phyloP scores from a whole-genome alignment of 352 stramenopile genomes.

The Globisporangium spinosum region DNA sequence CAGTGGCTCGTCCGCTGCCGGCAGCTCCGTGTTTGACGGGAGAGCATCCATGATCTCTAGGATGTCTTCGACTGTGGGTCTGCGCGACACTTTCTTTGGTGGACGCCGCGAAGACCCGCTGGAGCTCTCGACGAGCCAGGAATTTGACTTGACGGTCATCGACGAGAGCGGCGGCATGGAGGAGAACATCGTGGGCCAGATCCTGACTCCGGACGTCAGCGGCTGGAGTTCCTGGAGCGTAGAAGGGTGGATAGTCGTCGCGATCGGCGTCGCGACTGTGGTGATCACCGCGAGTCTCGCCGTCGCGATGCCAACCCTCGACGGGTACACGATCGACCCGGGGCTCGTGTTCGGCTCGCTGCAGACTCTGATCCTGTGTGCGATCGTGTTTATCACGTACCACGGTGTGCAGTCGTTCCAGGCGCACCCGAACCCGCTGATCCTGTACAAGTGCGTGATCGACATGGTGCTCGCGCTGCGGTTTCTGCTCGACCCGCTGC shows the following conservation, averaged over 20 bases:
- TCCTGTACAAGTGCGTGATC: slow-evolving; percentile 80
- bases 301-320: slow-evolving; percentile 34
- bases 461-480: slow-evolving; percentile 65
- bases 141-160: slow-evolving; percentile 76
- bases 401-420: slow-evolving; percentile 75
- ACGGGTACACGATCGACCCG: slow-evolving; percentile 86
- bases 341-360: slow-evolving; percentile 75
- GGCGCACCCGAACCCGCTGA: slow-evolving; percentile 76
- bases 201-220: slow-evolving; percentile 43
- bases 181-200: slow-evolving; percentile 48
- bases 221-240: slow-evolving; percentile 42
- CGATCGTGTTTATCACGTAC: slow-evolving; percentile 76
- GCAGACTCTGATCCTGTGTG: slow-evolving; percentile 63
- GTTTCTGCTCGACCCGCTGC: slow-evolving; percentile 69
- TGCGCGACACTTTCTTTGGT: slow-evolving; percentile 72
- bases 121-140: slow-evolving; percentile 56
- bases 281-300: slow-evolving; percentile 38
- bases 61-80: slow-evolving; percentile 31
- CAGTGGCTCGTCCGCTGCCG: slow-evolving; percentile 34
- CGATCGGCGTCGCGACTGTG: slow-evolving; percentile 38
- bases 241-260: slow-evolving; percentile 42
- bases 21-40: slow-evolving; percentile 29
- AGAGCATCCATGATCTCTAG: slow-evolving; percentile 35
- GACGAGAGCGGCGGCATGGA: slow-evolving; percentile 65
- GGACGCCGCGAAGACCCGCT: slow-evolving; percentile 39